phyloP scores from a whole-genome alignment of 2,329 filamentous ascomycete genomes.

The Alternaria conjuncta region DNA sequence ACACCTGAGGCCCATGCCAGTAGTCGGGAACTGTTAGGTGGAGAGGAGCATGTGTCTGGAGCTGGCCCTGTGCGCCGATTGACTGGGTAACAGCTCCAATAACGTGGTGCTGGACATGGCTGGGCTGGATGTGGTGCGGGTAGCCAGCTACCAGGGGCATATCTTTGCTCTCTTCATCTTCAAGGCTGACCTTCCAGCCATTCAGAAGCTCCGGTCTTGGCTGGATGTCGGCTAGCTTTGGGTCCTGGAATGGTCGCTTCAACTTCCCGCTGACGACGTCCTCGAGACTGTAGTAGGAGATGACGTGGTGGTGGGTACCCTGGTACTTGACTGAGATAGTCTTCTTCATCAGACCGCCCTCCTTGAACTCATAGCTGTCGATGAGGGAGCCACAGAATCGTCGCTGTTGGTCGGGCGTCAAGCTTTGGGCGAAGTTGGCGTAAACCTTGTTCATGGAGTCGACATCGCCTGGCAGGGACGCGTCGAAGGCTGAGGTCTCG shows the following conservation, averaged over 20 bases:
- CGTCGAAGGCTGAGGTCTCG: constrained; percentile 35
- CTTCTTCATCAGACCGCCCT: constrained; percentile 85
- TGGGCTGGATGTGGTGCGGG: constrained; percentile 36
- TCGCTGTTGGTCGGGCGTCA: constrained; percentile 59
- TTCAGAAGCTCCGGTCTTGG: constrained; percentile 42
- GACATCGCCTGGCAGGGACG: constrained; percentile 24
- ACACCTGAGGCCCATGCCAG: constrained; percentile 36
- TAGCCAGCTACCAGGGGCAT: constrained; percentile 39
- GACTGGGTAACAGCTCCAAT: constrained; percentile 29
- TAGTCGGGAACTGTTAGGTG: constrained; percentile 42
- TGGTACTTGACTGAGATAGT: constrained; percentile 82
- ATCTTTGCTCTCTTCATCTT: constrained; percentile 47
- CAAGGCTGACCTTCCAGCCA: constrained; percentile 48
- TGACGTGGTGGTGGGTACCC: constrained; percentile 80
- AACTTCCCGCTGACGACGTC: constrained; percentile 65
- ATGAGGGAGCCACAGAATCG: constrained; percentile 80
- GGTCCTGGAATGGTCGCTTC: constrained; percentile 44
- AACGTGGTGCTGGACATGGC: constrained; percentile 37
- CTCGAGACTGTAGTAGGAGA: constrained; percentile 85
- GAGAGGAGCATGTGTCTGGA: constrained; percentile 34
- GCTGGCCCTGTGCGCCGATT: constrained; percentile 29
- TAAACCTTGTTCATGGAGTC: constrained; percentile 43
- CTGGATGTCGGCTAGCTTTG: constrained; percentile 42
- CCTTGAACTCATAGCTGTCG: constrained; percentile 90
- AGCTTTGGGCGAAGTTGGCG: constrained; percentile 47